A percentile compares a stretch with the other conserved stretches of the same genome.
phyloP scores from a whole-genome alignment of 225 moss, liverwort and hornwort species.

The Pseudisothecium myosuroides region DNA sequence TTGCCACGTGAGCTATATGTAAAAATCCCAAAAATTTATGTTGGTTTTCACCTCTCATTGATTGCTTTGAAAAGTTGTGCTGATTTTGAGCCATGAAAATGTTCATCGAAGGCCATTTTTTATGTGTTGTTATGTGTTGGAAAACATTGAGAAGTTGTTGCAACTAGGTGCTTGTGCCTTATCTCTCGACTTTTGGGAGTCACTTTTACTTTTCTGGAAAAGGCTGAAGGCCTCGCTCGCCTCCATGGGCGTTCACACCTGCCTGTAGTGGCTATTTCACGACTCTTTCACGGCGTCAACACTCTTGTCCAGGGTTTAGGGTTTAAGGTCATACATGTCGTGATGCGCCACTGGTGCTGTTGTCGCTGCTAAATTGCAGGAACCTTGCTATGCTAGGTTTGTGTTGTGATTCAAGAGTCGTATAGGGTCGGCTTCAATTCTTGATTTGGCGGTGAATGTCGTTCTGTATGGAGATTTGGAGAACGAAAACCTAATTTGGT shows the following conservation, averaged over 20 bases:
- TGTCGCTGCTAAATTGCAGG: neutral
- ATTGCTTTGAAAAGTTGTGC: neutral
- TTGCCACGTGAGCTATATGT: rapidly evolving
- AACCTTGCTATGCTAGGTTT: neutral
- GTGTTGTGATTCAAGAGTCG: neutral
- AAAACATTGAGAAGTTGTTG: neutral
- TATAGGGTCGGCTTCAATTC: neutral
- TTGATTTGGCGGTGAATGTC: neutral
- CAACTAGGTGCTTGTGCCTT: neutral
- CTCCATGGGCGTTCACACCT: too few relatives aligned
- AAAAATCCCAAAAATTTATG: too few relatives aligned
- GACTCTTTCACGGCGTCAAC: neutral
- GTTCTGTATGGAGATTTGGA: neutral
- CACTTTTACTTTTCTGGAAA: neutral
- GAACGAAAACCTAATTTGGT: neutral
- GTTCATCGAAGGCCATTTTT: neutral
- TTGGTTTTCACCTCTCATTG: neutral
- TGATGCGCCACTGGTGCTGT: neutral
- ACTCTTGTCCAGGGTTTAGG: too few relatives aligned
- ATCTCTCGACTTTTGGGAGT: too few relatives aligned
- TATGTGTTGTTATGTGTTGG: rapidly evolving
- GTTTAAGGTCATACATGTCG: too few relatives aligned
- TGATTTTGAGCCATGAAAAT: neutral
- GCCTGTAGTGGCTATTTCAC: neutral
- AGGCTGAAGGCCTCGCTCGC: too few relatives aligned